Evolutionary conservation across 2,329 filamentous ascomycete species (phyloP).

Genomic region (Pseudogymnoascus sp.): DNA sequence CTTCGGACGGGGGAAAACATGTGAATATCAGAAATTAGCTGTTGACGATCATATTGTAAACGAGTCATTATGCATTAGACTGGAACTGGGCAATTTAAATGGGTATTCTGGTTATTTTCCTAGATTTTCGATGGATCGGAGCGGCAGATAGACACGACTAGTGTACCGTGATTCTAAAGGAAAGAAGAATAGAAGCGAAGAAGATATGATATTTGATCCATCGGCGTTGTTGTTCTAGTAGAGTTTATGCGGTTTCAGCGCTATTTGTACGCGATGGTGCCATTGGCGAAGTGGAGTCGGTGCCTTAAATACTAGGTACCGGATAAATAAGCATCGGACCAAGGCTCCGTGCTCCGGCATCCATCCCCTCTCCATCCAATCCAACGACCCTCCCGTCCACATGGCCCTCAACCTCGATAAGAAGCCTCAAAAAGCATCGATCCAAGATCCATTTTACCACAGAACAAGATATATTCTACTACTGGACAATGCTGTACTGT

Average conservation of each 20-base stretch:
- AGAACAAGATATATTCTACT: neutral
- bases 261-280: neutral
- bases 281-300: neutral
- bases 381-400: neutral
- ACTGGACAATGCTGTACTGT: neutral
- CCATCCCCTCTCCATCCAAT: neutral
- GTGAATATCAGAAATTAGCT: slow-evolving; percentile 7
- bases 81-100: slow-evolving; percentile 5
- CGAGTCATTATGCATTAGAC: neutral
- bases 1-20: neutral
- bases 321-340: neutral
- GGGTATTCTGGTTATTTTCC: neutral
- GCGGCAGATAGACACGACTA: neutral
- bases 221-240: neutral
- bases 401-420: neutral
- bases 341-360: neutral
- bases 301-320: neutral
- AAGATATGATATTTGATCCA: neutral
- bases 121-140: neutral
- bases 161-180: neutral
- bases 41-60: neutral
- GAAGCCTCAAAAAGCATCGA: neutral
- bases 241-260: neutral
- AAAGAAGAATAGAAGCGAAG: too few species aligned
- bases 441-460: neutral